Conservation (phyloP, 2,329 filamentous ascomycete species). For the Tolypocladium cylindrosporum region DNA sequence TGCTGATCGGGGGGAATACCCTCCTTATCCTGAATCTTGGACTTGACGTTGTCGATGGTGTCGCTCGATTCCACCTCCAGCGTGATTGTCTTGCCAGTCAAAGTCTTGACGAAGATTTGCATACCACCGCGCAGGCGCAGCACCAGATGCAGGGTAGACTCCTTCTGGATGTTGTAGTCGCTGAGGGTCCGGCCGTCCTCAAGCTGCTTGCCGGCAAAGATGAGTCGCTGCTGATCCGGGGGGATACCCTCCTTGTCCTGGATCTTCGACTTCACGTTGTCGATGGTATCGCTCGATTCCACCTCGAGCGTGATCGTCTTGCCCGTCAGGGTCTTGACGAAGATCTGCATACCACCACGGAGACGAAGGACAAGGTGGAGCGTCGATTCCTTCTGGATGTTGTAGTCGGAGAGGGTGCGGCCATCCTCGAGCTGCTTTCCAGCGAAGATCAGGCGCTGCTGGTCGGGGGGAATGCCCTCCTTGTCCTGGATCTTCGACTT, state of each 20-base stretch:
- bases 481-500: slow-evolving; percentile 99
- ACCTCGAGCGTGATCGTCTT: slow-evolving; percentile 94
- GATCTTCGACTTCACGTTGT: slow-evolving; percentile 92
- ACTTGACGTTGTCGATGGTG: slow-evolving; percentile 95
- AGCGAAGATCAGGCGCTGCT: slow-evolving; percentile 92
- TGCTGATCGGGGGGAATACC: slow-evolving; percentile 95
- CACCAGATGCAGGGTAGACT: slow-evolving; percentile 72
- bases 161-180: slow-evolving; percentile 97
- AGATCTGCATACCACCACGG: slow-evolving; percentile 57
- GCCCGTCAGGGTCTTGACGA: slow-evolving; percentile 78
- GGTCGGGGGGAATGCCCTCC: slow-evolving; percentile 93
- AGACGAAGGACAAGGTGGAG: slow-evolving; percentile 72
- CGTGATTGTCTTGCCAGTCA: slow-evolving; percentile 94
- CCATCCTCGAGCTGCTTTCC: slow-evolving; percentile 97
- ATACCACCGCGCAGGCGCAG: slow-evolving; percentile 75
- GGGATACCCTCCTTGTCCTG: slow-evolving; percentile 91
- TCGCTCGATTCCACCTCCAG: slow-evolving; percentile 82
- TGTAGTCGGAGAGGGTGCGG: slow-evolving; percentile 44
- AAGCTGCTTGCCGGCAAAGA: slow-evolving; percentile 88
- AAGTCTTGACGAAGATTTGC: slow-evolving; percentile 68
- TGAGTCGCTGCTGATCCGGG: slow-evolving; percentile 86
- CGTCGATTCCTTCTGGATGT: slow-evolving; percentile 55
- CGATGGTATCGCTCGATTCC: slow-evolving; percentile 81
- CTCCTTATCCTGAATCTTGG: slow-evolving; percentile 97
- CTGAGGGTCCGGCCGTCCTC: slow-evolving; percentile 85